Percentiles rank a stretch among this genome's conserved stretches.
Evolutionary conservation across 148 eudicot species (phyloP).

Genomic region (Heliamphora exappendiculata): DNA sequence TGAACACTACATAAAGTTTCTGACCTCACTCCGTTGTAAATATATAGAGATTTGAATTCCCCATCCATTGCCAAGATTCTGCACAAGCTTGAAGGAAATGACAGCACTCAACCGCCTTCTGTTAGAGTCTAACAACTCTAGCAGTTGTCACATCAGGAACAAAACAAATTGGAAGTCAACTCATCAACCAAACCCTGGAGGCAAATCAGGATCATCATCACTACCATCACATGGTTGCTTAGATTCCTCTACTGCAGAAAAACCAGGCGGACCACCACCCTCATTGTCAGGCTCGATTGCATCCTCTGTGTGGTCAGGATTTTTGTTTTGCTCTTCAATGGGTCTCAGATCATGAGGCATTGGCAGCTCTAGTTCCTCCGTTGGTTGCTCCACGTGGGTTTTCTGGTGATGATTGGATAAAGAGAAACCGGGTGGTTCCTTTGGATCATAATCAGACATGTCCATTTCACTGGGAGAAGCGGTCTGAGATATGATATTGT

Average conservation of each 20-base stretch:
- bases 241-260: slow-evolving; percentile 20
- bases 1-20: neutral
- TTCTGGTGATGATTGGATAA: slow-evolving; percentile 18
- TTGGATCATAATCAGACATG: slow-evolving; percentile 31
- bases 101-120: neutral
- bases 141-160: neutral
- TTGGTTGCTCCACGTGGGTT: slow-evolving; percentile 16
- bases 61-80: neutral
- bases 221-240: slow-evolving; percentile 26
- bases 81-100: neutral
- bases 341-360: slow-evolving; percentile 17
- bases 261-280: slow-evolving; percentile 42
- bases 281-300: slow-evolving; percentile 10
- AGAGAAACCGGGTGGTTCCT: slow-evolving; percentile 46
- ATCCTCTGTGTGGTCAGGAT: slow-evolving; percentile 13
- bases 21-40: neutral
- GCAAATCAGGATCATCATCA: slow-evolving; percentile 77
- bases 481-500: slow-evolving; percentile 13
- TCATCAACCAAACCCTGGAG: slow-evolving; percentile 79
- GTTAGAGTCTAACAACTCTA: neutral
- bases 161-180: neutral
- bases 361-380: slow-evolving; percentile 17
- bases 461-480: slow-evolving; percentile 17
- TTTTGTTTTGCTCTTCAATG: slow-evolving; percentile 19
- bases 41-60: neutral